Conservation (phyloP, 176 grass and related monocot species). For the Triticum dicoccoides region DNA sequence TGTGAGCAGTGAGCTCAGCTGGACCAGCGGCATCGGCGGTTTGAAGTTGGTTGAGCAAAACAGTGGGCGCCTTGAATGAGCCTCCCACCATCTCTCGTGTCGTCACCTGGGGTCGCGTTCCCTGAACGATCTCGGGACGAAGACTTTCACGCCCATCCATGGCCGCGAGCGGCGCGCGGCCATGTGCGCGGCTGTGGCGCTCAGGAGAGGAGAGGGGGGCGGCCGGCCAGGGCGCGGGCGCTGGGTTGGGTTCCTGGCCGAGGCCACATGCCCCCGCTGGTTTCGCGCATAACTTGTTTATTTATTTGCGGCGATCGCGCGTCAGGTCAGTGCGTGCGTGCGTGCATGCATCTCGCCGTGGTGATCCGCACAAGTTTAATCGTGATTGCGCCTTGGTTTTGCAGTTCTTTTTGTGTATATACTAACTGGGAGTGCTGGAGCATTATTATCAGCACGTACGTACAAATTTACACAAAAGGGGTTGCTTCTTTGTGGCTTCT, state of each 20-base stretch:
- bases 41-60: not conserved
- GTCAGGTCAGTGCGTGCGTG: not conserved
- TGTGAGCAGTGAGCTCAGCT: not conserved
- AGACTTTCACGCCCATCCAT: not conserved
- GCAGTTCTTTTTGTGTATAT: slow-evolving; percentile 26
- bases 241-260: not conserved
- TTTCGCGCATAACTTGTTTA: not conserved
- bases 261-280: slow-evolving; percentile 25
- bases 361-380: not conserved
- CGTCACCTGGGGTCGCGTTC: not conserved
- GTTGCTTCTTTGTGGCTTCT: not conserved
- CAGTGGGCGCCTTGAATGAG: slow-evolving; percentile 15
- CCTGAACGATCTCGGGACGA: not conserved
- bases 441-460: not conserved
- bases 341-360: not conserved
- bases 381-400: slow-evolving; percentile 13
- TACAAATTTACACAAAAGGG: not conserved
- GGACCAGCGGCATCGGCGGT: not conserved
- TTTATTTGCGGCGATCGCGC: not conserved
- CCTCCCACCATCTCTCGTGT: not conserved
- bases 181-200: slow-evolving; percentile 18
- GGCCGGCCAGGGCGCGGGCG: not conserved
- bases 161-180: not conserved
- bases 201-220: not conserved
- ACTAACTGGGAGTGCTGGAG: not conserved